Conservation (phyloP, 106 monocot species). For the Acanthochlamys bracteata region DNA sequence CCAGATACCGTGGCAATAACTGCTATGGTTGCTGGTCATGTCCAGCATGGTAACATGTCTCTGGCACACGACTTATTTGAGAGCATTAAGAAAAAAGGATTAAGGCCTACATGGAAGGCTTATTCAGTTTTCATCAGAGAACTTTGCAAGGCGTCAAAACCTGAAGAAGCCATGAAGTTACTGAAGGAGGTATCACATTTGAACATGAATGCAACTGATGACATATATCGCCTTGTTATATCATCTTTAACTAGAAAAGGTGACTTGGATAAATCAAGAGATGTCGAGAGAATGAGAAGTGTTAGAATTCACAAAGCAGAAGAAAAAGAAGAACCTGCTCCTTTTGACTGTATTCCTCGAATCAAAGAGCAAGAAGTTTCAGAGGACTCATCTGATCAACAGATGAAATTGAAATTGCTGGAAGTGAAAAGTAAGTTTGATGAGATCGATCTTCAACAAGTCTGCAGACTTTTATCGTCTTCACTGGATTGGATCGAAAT, state of each 20-base stretch:
- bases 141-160: conserved; percentile 57
- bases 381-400: neutral
- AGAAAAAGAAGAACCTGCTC: conserved; percentile 3
- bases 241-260: conserved; percentile 33
- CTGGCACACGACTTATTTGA: conserved; percentile 58
- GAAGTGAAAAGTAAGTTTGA: conserved; percentile 10
- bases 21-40: conserved; percentile 60
- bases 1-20: conserved; percentile 50
- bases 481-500: conserved; percentile 27
- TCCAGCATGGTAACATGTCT: conserved; percentile 34
- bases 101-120: conserved; percentile 34
- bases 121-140: conserved; percentile 69
- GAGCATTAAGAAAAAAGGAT: conserved; percentile 36
- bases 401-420: neutral
- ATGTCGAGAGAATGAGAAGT: conserved; percentile 29
- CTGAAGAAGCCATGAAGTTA: conserved; percentile 51
- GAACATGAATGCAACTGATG: conserved; percentile 27
- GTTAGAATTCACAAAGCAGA: conserved; percentile 17
- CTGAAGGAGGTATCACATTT: conserved; percentile 47
- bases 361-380: conserved; percentile 8
- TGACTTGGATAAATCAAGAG: conserved; percentile 27
- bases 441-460: conserved; percentile 32
- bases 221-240: conserved; percentile 30
- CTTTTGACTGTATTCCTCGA: conserved; percentile 6
- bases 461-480: conserved; percentile 48